phyloP scores from a whole-genome alignment of 441 rosid species.

The Gossypium lobatum region DNA sequence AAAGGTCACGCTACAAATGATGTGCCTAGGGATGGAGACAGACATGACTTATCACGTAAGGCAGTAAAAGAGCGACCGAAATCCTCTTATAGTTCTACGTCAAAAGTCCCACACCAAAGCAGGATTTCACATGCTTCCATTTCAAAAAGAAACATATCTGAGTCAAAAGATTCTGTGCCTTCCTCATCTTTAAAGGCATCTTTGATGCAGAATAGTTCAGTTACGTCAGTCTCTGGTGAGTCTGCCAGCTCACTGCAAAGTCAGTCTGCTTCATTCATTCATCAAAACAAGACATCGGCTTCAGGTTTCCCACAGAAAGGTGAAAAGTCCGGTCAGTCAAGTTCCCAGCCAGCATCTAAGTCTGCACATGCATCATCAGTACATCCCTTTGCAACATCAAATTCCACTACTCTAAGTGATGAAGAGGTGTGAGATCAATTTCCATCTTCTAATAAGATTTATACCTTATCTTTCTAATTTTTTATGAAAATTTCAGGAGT shows the following conservation, averaged over 20 bases:
- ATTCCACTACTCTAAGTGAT: slow-evolving; percentile 57
- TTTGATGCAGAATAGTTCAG: slow-evolving; percentile 32
- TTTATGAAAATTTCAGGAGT: background rate
- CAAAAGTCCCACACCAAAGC: slow-evolving; percentile 37
- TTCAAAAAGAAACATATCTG: slow-evolving; percentile 34
- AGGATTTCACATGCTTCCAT: slow-evolving; percentile 43
- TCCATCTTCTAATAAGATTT: slow-evolving; percentile 1
- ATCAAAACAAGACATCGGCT: slow-evolving; percentile 34
- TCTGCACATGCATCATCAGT: slow-evolving; percentile 35
- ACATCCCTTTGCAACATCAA: slow-evolving; percentile 38
- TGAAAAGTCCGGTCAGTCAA: slow-evolving; percentile 52
- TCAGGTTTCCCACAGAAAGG: slow-evolving; percentile 42
- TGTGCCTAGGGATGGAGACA: slow-evolving; percentile 34
- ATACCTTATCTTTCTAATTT: background rate
- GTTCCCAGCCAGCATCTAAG: slow-evolving; percentile 40
- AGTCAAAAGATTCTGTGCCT: slow-evolving; percentile 42
- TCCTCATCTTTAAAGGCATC: slow-evolving; percentile 41
- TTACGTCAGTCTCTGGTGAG: slow-evolving; percentile 32
- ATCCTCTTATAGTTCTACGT: slow-evolving; percentile 29
- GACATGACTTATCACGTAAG: slow-evolving; percentile 32
- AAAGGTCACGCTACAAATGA: slow-evolving; percentile 43
- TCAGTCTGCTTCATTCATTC: slow-evolving; percentile 30
- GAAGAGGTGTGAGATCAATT: slow-evolving; percentile 66
- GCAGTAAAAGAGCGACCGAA: slow-evolving; percentile 37
- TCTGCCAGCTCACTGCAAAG: slow-evolving; percentile 29